Base-by-base conservation (phyloP, 495 filamentous ascomycete genomes). In the Podospora fimiseda region DNA sequence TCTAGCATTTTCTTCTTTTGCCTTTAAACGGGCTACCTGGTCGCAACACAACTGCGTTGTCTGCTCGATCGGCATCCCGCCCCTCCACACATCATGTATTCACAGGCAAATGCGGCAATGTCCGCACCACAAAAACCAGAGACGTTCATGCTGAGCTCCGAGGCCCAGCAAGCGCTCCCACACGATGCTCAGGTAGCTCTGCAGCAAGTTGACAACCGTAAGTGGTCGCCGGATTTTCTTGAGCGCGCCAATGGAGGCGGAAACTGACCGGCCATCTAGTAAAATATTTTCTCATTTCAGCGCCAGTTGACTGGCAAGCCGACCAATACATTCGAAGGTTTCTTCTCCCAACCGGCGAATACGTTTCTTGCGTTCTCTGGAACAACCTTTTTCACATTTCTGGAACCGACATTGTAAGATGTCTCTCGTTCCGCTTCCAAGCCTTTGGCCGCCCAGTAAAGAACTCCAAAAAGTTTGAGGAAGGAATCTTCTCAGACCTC, bases 401-500 rank as follows among this genome's bases (percentile, higher is more conserved):
- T 27, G 93, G 93, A 56, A 98, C 93, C 56, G 93, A 98, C 70
- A 98, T 98, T 61, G 93, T 98, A 47, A 83, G 94, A 81, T 97
- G 94, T 61, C 83, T 98, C 30, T 93, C 94, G 19, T 98, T 98
- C 75, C 83, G 93, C 64, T 98, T 98, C 75, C 92, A 97, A 70
- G 93, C 93, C 41, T 98, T 98, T 59, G 93, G 93, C 51, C 88
- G 93, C 38, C 93, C 93, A 2, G 93, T 98, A 36, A 97, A 96
- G 80, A 98, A 98, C 75, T 94, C 94, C 27, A 98, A 98, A 75
- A 98, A 98, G 70, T 98, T 98, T 68, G 93, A 98, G 71, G 93
- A 98, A 68, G 93, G 93, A 55, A 97, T 98, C 70, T 98, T 98
- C 75, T 98, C 93, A 30, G 93, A 98, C 67, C 76, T 98, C 69